Evolutionary conservation across 495 filamentous ascomycete species (phyloP), one percentile per base, ranked within the genome.

Genomic region (Apodospora peruviana): DNA sequence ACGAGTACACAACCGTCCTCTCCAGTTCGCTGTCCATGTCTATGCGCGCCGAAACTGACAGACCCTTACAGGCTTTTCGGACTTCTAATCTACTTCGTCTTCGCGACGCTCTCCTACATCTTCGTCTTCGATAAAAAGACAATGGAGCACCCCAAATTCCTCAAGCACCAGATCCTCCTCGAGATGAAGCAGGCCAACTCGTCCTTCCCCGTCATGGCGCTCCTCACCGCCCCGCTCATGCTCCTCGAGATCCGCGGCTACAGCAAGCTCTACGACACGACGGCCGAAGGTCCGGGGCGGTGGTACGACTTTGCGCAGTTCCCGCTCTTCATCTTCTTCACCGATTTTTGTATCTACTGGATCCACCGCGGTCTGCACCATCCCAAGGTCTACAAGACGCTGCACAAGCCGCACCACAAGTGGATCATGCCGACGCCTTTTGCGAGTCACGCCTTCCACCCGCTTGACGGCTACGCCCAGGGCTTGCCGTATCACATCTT

Each of bases 381-480:
- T 66, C 87, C 88, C 5, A 55, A 68, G 41, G 65, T 96, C 42
- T 97, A 96, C 81, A 91, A 88, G 74, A 72, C 70, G 40, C 79
- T 97, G 18, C 91, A 97, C 78, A 97, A 97, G 77, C 85, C 88
- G 43, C 93, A 97, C 74, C 91, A 97, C 82, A 96, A 95, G 73
- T 96, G 91, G 93, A 96, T 97, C 70, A 94, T 96, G 89, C 93
- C 93, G 4, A 95, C 90, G 5, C 91, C 91, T 10, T 96, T 78
- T 65, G 93, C 91, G 10, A 85, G 82, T 44, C 85, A 95, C 71
- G 91, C 91, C 44, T 96, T 97, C 79, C 91, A 97, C 74, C 93
- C 91, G 1, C 56, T 96, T 32, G 91, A 97, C 67, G 93, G 93
- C 61, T 96, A 82, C 72, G 76, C 84, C n/a, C 93, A 96, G 73